Base-by-base conservation (phyloP, 345 rosid species). In the Eutrema heterophyllum region DNA sequence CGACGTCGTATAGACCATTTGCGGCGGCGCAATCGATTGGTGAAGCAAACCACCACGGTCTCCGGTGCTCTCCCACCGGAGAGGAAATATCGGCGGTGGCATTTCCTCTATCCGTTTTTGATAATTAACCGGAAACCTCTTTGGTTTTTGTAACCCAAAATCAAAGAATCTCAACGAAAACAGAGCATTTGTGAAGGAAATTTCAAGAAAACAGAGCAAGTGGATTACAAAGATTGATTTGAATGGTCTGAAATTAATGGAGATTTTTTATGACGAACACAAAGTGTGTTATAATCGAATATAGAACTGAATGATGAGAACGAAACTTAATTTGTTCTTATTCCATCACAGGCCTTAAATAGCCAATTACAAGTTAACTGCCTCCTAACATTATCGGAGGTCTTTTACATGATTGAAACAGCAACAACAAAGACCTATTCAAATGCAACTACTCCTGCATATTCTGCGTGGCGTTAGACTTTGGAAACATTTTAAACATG, bases 11-110 rank as follows among this genome's bases (percentile, higher is more conserved):
- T 44, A 87, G 84, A 44, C 99, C 99, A 55, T 94, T 89, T 0
- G 99, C 99, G 2, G 96, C 97, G n/a, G 97, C 99, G 65, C 89
- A 91, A 63, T 94, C 99, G 18, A 94, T 91, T 2, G 99, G 99
- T 5, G 96, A 88, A 14, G 92, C 99, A 62, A 84, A 94, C 99
- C 99, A 94, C 99, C 99, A 94, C 66, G 99, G 71, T 94, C 97
- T 16, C 97, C 97, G 5, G 97, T 94, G 82, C 99, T 94, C 58
- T 94, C 97, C 99, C 99, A 94, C 24, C 96, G 87, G 26, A 94
- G 97, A 49, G 99, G 93, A 79, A 95, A 95, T 82, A 84, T 79
- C 9, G 83, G 80, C 39, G 92, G 92, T 57, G 96, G 88, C 95
- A 94, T 91, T 56, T 45, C 10, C 4, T 27, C 7, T 1, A 8